Evolutionary conservation across 306 rosid genomes (phyloP), one percentile per base, ranked within the genome.

Genomic region (Phaseolus lunatus): DNA sequence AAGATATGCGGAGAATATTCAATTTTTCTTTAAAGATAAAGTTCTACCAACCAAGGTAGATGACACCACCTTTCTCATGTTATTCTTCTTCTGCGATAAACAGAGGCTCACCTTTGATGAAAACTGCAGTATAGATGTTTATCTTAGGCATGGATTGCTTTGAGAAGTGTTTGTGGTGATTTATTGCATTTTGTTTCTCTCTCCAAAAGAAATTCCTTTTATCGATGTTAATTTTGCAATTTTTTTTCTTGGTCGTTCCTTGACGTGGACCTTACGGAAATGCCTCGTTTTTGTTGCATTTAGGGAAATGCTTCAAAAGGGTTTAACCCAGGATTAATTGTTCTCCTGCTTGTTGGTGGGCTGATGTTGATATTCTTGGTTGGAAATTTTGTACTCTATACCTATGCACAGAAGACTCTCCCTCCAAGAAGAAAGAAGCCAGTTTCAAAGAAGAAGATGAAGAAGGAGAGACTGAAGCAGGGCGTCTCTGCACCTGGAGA

Each of bases 401-500:
- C 67, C 7, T 91, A 90, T 81, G 99, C 97, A 13, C 97, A 89
- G 87, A 96, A 87, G 86, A 86, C 86, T 29, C 80, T 92, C 23
- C 98, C 97, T 54, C 94, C 91, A 2, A 85, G 81, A 56, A 96
- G 89, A 86, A 96, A 92, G 88, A 96, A 96, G 89, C 97, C 93
- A 7, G 31, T 96, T 57, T 96, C 99, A 15, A 96, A 92, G 89
- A 95, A 95, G 98, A 96, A 96, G 91, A 88, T 96, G 89, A 92
- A 83, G 73, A 96, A 19, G 84, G 99, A 96, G 82, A 89, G 90
- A 80, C 85, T 96, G 90, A 96, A 85, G 93, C 97, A 96, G 85
- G 99, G 99, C 4, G 84, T 92, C 70, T 96, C 99, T 76, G 98
- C 97, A 67, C 99, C 99, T 11, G 99, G 99, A 80, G 99, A 96